These are phyloP conservation scores for Trifolium dubium DNA, from an alignment of 306 rosid genomes.

Conservation along the genomic window DNA sequence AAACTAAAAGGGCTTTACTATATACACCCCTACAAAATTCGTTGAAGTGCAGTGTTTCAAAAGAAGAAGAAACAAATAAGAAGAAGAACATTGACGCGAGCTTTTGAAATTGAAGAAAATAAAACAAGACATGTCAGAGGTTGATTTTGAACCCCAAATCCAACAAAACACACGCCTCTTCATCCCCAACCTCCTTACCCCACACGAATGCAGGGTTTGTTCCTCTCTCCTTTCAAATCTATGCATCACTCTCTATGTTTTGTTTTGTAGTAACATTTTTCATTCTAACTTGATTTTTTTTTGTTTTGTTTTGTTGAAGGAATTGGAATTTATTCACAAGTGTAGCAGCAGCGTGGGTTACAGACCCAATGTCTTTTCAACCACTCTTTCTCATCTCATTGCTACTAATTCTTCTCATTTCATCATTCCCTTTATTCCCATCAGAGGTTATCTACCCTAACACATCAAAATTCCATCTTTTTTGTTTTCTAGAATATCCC, in stretches of 20 bases:
- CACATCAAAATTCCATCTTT: background rate
- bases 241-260: too few relatives aligned
- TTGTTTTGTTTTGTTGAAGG: constrained; percentile 38
- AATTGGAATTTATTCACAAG: constrained; percentile 89
- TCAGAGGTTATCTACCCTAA: constrained; percentile 55
- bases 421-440: constrained; percentile 77
- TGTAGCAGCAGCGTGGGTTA: constrained; percentile 88
- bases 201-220: constrained; percentile 55
- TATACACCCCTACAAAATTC: too few relatives aligned
- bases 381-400: constrained; percentile 84
- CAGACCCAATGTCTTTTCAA: constrained; percentile 83
- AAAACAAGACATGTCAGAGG: constrained; percentile 33
- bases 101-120: background rate
- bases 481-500: background rate
- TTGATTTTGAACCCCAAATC: constrained; percentile 24
- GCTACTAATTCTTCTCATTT: constrained; percentile 75
- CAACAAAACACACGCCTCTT: constrained; percentile 52
- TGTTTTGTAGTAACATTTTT: background rate
- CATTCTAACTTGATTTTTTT: background rate
- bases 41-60: too few relatives aligned
- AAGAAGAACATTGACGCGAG: too few relatives aligned
- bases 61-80: too few relatives aligned
- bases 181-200: constrained; percentile 55
- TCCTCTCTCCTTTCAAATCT: background rate
- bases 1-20: too few relatives aligned